Evolutionary conservation across 495 filamentous ascomycete species (phyloP), one percentile per base, ranked within the genome.

Genomic region (Neurospora africana): DNA sequence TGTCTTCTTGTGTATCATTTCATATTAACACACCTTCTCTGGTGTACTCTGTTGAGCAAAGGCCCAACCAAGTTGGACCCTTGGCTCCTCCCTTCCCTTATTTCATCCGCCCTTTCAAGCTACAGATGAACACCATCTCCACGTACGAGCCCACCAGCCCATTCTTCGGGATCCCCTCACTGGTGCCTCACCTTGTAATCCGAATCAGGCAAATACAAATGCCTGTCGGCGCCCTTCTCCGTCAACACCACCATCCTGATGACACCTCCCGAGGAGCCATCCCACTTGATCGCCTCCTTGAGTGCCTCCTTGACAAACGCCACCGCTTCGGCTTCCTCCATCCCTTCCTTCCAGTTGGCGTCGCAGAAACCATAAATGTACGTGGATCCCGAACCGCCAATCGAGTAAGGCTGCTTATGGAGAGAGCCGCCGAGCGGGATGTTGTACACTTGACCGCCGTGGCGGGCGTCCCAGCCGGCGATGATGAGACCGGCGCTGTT

Each of bases 301-400:
- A 99, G 82, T 13, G 95, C 88, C 47, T 89, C 90, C 81, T 96
- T 97, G 76, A 99, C 96, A 75, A 98, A 99, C 36, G 89, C 82
- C 71, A 99, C 87, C n/a, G 95, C 96, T 73, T 97, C 93, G 53
- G 88, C 86, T 86, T 99, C 95, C 33, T 91, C 91, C 94, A 99
- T 98, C 75, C 89, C 88, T 79, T 98, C 96, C 78, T 87, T 90
- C 95, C 95, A 99, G 86, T 99, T 88, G 69, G 94, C 90, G 81
- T 99, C 94, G 80, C 95, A 98, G 85, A 94, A 98, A 75, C 95
- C 95, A 85, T 97, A 98, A 83, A 99, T 99, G 85, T 98, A 99
- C 68, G 95, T 98, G 76, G 95, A 98, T 17, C 95, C 95, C 10
- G 94, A 98, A 69, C 95, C 95, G 75, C 96, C 95, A 74, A 99